A percentile compares a stretch with the other conserved stretches of the same genome.
Evolutionary conservation across 2,329 filamentous ascomycete genomes (phyloP).

Genomic region (Xylaria multiplex): DNA sequence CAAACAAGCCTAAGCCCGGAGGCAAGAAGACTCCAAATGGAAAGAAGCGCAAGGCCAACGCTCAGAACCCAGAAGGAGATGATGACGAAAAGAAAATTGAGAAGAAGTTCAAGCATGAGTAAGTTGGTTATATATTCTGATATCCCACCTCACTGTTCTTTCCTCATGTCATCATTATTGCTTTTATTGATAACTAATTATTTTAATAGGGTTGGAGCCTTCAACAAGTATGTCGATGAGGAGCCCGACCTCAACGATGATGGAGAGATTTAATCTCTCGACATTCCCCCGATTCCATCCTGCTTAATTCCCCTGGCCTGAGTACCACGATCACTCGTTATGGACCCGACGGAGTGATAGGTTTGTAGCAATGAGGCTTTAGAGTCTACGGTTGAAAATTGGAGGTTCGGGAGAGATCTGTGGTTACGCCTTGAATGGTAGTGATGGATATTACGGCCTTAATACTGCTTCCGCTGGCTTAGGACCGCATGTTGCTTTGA

Average conservation of each 20-base stretch:
- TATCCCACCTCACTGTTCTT: not conserved
- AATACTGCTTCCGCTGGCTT: not conserved
- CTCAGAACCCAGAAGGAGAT: not conserved
- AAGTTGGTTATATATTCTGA: slow-evolving; percentile 8
- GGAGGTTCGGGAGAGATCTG: not conserved
- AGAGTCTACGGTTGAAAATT: not conserved
- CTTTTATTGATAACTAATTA: slow-evolving; percentile 11
- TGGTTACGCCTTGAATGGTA: slow-evolving; percentile 4
- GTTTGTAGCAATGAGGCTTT: not conserved
- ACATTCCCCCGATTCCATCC: not conserved
- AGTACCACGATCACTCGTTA: not conserved
- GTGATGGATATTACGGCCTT: not conserved
- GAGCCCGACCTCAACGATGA: not conserved
- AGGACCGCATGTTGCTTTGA: slow-evolving; percentile 3
- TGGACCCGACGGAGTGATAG: not conserved
- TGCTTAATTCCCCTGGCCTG: not conserved
- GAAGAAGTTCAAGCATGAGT: slow-evolving; percentile 36
- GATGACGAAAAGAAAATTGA: slow-evolving; percentile 10
- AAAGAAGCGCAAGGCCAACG: slow-evolving; percentile 5
- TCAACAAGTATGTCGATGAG: not conserved
- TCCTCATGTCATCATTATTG: not conserved
- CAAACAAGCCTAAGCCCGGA: not conserved
- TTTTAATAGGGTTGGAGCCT: not conserved
- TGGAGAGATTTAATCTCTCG: slow-evolving; percentile 6
- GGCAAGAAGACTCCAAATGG: too few relatives aligned